These are phyloP conservation scores for Syncephalastrum monosporum DNA, from an alignment of 371 early-diverging fungal genomes.

Conservation along the genomic window DNA sequence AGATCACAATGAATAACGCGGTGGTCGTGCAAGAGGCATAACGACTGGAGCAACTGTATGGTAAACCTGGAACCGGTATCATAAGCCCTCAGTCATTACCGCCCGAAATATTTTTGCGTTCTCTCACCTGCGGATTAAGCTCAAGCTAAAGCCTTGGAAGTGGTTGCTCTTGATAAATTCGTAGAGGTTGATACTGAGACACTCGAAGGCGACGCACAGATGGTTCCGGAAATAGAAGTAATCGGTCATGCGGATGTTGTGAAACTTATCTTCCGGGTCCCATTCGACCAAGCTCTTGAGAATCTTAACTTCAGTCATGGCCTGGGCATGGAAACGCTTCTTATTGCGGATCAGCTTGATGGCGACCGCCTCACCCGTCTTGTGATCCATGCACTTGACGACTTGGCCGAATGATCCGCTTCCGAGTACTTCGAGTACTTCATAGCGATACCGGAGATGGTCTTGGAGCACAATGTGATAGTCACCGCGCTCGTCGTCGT, in stretches of 20 bases:
- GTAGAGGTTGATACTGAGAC: constrained; percentile 94
- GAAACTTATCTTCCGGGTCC: constrained; percentile 79
- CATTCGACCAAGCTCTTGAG: constrained; percentile 60
- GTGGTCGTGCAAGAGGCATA: constrained; percentile 66
- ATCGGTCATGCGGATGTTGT: constrained; percentile 85
- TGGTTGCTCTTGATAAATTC: constrained; percentile 93
- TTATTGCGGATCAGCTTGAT: constrained; percentile 90
- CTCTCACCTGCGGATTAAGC: constrained; percentile 67
- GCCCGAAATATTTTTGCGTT: too few relatives aligned
- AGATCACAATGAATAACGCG: constrained; percentile 95
- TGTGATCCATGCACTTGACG: constrained; percentile 79
- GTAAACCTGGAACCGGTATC: constrained; percentile 51
- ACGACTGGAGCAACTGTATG: constrained; percentile 81
- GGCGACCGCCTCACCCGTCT: constrained; percentile 71
- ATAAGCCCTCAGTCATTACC: too few relatives aligned
- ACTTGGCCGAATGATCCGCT: constrained; percentile 95
- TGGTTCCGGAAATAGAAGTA: constrained; percentile 93
- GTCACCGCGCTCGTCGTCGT: constrained; percentile 85
- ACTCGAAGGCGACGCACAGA: constrained; percentile 95
- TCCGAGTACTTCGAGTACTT: constrained; percentile 80
- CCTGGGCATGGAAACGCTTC: constrained; percentile 86
- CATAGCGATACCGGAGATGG: constrained; percentile 82
- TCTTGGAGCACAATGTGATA: constrained; percentile 73
- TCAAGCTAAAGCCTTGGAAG: constrained; percentile 87
- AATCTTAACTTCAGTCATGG: constrained; percentile 83